Conservation (phyloP, 208 protist genomes). For the Porcisia deanei region DNA sequence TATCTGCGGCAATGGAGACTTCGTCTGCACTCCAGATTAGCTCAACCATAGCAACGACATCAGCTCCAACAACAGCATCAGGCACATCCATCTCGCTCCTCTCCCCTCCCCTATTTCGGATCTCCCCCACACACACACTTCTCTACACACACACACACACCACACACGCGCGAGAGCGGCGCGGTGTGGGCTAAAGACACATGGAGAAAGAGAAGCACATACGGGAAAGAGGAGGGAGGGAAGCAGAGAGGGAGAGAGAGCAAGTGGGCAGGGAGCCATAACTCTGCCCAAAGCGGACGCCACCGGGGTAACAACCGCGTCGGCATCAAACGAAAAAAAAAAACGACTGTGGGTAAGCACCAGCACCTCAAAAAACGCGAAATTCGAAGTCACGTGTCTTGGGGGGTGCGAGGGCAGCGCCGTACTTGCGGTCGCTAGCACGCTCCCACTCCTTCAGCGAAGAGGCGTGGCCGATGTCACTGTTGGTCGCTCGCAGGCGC, state of each 20-base stretch:
- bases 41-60: not conserved
- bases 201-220: not conserved
- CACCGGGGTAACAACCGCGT: not conserved
- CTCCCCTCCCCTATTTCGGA: not conserved
- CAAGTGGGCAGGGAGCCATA: too few species aligned
- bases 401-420: slow-evolving; percentile 64
- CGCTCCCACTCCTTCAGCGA: slow-evolving; percentile 76
- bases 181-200: not conserved
- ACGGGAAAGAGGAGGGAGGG: not conserved
- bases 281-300: not conserved
- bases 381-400: slow-evolving; percentile 84
- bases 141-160: not conserved
- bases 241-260: not conserved
- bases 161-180: not conserved
- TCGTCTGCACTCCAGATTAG: not conserved
- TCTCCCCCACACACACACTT: not conserved
- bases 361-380: slow-evolving; percentile 73
- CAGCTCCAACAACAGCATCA: not conserved
- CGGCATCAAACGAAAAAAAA: not conserved
- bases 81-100: not conserved
- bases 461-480: slow-evolving; percentile 59
- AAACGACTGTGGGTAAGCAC: not conserved
- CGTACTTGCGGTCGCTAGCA: slow-evolving; percentile 79
- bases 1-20: not conserved
- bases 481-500: slow-evolving; percentile 74